Evolutionary conservation across 1,284 basidiomycete species (phyloP), one percentile per base, ranked within the genome.

Genomic region (Ceratobasidium papillatum): DNA sequence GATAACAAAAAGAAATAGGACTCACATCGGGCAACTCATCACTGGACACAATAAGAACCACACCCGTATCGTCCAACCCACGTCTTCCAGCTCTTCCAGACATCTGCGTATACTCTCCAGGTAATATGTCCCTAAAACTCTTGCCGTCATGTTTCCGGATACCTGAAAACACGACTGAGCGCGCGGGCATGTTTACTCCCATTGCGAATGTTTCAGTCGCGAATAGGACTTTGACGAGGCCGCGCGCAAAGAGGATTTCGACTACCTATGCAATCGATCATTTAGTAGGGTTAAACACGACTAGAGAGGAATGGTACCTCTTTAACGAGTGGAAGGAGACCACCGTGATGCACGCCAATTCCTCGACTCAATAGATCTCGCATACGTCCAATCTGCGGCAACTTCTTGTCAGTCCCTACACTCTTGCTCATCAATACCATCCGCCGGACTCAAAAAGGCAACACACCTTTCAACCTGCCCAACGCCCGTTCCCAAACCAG

Each of bases 101-200:
- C 98, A 99, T 99, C 80, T 99, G 98, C 0, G 98, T 99, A 80
- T 98, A 98, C 82, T 97, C 94, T 51, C 94, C 94, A 19, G 95
- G 92, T 3, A 94, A 82, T 34, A 96, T 91, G 54, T 96, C 94
- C 76, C 97, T 90, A 86, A 99, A 99, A 78, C 86, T 92, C 30
- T 90, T 89, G 5, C 98, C 98, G 79, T 99, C 98, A 81, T 99
- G 97, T 82, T 99, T 99, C 69, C 96, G 89, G 68, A 94, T 98
- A 51, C 90, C 91, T 0, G 97, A 96, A 82, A 99, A 99, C 0
- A 99, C 98, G 1, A 99, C 98, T 78, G 92, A 95, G 85, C 92
- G 94, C 1, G 98, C 96, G 17, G 98, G 98, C 98, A 99, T 99
- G 83, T 99, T 99, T 75, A 99, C 98, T 59, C 96, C 96, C 98